These are phyloP conservation scores for Eucalyptus decipiens DNA, from an alignment of 345 rosid species.

Conservation along the genomic window DNA sequence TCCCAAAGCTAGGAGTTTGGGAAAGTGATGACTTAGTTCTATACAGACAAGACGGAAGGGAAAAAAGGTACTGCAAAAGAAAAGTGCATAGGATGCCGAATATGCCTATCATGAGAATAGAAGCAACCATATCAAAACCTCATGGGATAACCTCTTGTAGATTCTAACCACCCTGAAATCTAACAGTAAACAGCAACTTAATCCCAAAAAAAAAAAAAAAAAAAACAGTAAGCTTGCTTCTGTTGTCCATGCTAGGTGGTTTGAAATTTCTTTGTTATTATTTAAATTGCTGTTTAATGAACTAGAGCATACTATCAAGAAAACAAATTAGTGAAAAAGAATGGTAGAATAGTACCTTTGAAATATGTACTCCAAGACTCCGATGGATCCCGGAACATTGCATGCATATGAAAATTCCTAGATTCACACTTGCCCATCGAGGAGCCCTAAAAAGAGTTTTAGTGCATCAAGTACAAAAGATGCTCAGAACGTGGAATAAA, in stretches of 20 bases:
- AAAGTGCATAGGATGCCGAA: not conserved
- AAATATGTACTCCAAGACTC: conserved; percentile 39
- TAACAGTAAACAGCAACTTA: not conserved
- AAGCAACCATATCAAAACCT: not conserved
- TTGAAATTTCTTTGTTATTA: not conserved
- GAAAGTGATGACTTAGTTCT: not conserved
- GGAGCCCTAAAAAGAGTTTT: conserved; percentile 18
- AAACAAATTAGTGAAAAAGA: not conserved
- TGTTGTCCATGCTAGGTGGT: not conserved
- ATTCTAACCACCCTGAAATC: not conserved
- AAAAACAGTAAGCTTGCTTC: not conserved
- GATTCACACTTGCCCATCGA: conserved; percentile 39
- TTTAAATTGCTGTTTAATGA: not conserved
- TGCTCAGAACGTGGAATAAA: not conserved
- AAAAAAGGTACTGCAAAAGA: not conserved
- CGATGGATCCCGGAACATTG: conserved; percentile 35
- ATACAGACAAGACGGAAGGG: not conserved
- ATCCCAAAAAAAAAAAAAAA: not conserved
- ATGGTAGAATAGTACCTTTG: conserved; percentile 10
- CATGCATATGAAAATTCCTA: conserved; percentile 38
- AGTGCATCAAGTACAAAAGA: not conserved
- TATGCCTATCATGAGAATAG: not conserved
- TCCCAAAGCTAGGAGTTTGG: not conserved
- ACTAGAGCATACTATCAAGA: not conserved
- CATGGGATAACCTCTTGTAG: not conserved